Evolutionary conservation across 2,329 filamentous ascomycete genomes (phyloP).

Genomic region (Aspergillus neoniger): DNA sequence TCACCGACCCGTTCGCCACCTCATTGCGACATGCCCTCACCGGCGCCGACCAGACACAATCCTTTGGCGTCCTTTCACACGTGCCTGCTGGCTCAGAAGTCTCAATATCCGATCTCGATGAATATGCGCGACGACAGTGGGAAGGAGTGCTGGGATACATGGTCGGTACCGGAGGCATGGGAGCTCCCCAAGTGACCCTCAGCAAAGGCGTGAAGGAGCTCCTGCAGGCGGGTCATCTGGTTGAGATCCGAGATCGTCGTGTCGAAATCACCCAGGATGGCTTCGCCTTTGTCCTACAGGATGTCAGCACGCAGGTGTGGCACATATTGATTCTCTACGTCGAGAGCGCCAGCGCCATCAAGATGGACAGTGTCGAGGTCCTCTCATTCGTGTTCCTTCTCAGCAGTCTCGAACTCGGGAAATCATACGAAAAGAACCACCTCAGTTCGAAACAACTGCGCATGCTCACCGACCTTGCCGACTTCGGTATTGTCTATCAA

Average conservation of each 20-base stretch:
- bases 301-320: conserved; percentile 97
- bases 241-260: conserved; percentile 60
- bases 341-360: conserved; percentile 72
- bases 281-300: conserved; percentile 92
- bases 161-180: conserved; percentile 61
- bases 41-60: conserved; percentile 79
- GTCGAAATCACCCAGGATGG: conserved; percentile 86
- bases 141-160: conserved; percentile 96
- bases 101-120: conserved; percentile 73
- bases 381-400: conserved; percentile 95
- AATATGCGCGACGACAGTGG: conserved; percentile 86
- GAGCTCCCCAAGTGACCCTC: conserved; percentile 54
- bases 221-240: conserved; percentile 76
- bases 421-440: conserved; percentile 83
- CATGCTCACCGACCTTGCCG: conserved; percentile 86
- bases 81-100: conserved; percentile 64
- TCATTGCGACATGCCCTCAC: conserved; percentile 86
- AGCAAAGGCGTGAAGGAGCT: conserved; percentile 82
- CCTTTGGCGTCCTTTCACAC: conserved; percentile 83
- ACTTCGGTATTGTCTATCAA: conserved; percentile 88
- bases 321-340: conserved; percentile 91
- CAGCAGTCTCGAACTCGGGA: conserved; percentile 86
- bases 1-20: conserved; percentile 78
- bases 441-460: conserved; percentile 78
- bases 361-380: conserved; percentile 88